Conservation (phyloP, 1,139 yeast species). For the Magnusiomyces suaveolens region DNA sequence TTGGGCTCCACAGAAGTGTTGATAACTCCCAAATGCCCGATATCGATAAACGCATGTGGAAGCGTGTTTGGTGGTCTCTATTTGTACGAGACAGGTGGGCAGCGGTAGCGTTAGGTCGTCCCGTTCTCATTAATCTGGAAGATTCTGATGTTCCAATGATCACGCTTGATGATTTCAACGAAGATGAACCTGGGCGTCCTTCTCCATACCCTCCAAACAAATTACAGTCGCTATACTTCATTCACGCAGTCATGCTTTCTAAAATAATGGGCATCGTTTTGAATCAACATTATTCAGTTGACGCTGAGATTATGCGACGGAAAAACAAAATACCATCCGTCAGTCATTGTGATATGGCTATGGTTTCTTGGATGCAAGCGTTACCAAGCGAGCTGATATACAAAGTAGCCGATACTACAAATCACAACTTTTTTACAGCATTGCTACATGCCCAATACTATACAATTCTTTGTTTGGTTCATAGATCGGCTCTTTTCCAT, state of each 20-base stretch:
- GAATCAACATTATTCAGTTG: conserved; percentile 62
- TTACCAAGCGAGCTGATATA: conserved; percentile 59
- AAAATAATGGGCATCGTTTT: conserved; percentile 67
- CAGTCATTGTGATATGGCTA: conserved; percentile 66
- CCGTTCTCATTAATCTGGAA: conserved; percentile 56
- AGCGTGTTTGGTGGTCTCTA: conserved; percentile 73
- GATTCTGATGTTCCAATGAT: conserved; percentile 77
- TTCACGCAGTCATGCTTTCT: conserved; percentile 57
- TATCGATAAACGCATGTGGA: conserved; percentile 51
- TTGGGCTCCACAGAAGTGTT: conserved; percentile 56
- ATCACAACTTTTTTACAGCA: conserved; percentile 50
- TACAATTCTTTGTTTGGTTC: conserved; percentile 60
- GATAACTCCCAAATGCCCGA: conserved; percentile 26
- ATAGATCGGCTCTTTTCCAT: conserved; percentile 56
- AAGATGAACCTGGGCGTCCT: conserved; percentile 43
- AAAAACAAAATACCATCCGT: conserved; percentile 45
- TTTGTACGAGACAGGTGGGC: conserved; percentile 63
- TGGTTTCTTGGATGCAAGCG: conserved; percentile 70
- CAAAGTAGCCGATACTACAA: conserved; percentile 44
- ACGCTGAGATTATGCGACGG: conserved; percentile 48
- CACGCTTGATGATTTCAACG: conserved; percentile 52
- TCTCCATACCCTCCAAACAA: conserved; percentile 41
- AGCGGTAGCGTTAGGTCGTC: conserved; percentile 72
- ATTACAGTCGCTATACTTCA: conserved; percentile 47
- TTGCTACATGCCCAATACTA: conserved; percentile 64